These are phyloP conservation scores for Talaromyces wortmannii DNA, from an alignment of 495 filamentous ascomycete genomes.

Conservation along the genomic window DNA sequence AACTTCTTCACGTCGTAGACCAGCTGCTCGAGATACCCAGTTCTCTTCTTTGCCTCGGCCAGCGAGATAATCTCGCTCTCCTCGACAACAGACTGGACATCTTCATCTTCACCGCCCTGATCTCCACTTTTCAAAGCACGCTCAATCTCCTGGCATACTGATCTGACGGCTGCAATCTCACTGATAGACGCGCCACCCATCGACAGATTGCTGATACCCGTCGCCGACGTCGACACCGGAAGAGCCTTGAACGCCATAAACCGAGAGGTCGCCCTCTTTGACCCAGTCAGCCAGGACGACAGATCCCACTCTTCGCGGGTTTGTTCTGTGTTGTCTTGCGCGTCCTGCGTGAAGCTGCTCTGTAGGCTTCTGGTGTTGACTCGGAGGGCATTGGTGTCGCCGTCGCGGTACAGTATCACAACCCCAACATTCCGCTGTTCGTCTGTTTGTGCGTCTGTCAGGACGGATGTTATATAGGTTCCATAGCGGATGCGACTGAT, in stretches of 20 bases:
- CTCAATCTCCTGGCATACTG: constrained; percentile 57
- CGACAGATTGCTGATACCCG: constrained; percentile 13
- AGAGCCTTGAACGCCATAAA: constrained; percentile 53
- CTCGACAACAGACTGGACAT: constrained; percentile 41
- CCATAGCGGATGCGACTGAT: constrained; percentile 66
- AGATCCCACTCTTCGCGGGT: constrained; percentile 27
- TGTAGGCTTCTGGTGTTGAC: constrained; percentile 81
- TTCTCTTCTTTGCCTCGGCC: constrained; percentile 79
- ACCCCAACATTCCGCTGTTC: constrained; percentile 77
- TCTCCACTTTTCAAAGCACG: constrained; percentile 25
- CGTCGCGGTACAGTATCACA: constrained; percentile 66
- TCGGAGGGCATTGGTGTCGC: constrained; percentile 56
- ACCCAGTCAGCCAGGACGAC: constrained; percentile 31
- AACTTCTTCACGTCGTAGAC: constrained; percentile 85
- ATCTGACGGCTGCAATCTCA: constrained; percentile 63
- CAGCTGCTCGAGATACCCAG: constrained; percentile 76
- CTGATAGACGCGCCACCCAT: constrained; percentile 32
- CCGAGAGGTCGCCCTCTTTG: constrained; percentile 24
- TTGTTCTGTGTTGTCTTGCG: constrained; percentile 19
- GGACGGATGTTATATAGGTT: constrained; percentile 81
- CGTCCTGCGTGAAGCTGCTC: constrained; percentile 32
- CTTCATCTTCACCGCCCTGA: constrained; percentile 10
- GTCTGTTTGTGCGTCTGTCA: constrained; percentile 66
- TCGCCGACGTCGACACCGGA: constrained; percentile 29
- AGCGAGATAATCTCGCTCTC: constrained; percentile 73